phyloP scores from a whole-genome alignment of 352 stramenopile genomes.

The Globisporangium lucens region DNA sequence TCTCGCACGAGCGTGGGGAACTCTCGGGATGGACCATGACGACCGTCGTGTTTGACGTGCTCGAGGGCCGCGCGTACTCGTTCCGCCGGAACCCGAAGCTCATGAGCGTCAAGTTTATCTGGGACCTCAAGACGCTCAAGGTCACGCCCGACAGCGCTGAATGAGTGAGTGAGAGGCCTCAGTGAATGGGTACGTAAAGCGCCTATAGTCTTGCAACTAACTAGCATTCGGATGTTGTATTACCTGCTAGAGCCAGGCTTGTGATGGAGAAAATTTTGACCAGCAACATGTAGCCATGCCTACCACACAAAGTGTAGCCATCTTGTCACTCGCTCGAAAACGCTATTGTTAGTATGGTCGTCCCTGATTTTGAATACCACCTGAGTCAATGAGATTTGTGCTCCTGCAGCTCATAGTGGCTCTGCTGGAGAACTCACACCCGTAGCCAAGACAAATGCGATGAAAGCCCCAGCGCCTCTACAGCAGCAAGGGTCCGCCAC shows the following conservation, averaged over 20 bases:
- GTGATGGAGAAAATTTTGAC: background rate
- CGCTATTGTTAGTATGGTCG: constrained; percentile 7
- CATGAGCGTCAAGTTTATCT: constrained; percentile 33
- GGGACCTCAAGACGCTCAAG: constrained; percentile 42
- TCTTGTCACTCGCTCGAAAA: background rate
- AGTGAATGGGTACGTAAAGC: background rate
- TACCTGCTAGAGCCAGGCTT: background rate
- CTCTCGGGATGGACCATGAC: constrained; percentile 70
- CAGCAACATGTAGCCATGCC: constrained; percentile 1
- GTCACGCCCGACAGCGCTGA: constrained; percentile 21
- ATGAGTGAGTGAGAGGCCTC: background rate
- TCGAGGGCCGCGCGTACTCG: constrained; percentile 36
- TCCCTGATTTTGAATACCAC: background rate
- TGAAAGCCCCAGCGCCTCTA: constrained; percentile 4
- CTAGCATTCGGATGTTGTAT: background rate
- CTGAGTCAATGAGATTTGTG: background rate
- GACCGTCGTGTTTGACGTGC: constrained; percentile 64
- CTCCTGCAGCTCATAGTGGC: background rate
- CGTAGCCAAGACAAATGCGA: constrained; percentile 1
- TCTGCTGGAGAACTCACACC: background rate
- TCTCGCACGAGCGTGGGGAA: constrained; percentile 56
- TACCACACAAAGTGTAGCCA: constrained; percentile 9
- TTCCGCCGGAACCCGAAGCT: constrained; percentile 44
- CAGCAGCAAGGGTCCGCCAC: constrained; percentile 13
- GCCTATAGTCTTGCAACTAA: too few species aligned